Evolutionary conservation across 495 filamentous ascomycete species (phyloP).

Genomic region (Penicillium steckii): DNA sequence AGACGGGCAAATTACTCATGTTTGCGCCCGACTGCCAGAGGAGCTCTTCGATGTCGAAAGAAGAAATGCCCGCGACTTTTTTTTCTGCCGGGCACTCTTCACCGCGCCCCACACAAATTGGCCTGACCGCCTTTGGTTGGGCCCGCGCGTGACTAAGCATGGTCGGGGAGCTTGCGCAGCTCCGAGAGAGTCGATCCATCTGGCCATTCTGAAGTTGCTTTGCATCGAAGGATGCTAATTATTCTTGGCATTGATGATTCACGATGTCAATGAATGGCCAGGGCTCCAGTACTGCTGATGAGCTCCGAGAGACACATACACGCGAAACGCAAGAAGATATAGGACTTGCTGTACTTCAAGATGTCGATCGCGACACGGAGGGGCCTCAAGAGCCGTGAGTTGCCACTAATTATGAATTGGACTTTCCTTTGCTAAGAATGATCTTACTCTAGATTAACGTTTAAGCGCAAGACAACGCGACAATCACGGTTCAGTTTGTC

Average conservation of each 20-base stretch:
- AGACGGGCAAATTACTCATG: constrained; percentile 46
- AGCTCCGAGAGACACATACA: constrained; percentile 8
- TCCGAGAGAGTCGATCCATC: constrained; percentile 1
- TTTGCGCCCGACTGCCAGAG: constrained; percentile 38
- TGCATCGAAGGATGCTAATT: constrained; percentile 18
- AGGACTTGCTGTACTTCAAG: constrained; percentile 8
- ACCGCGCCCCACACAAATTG: constrained; percentile 29
- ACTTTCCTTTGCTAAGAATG: constrained; percentile 10
- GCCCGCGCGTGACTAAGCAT: constrained; percentile 14
- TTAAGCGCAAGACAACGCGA: constrained; percentile 80
- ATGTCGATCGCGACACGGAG: constrained; percentile 34
- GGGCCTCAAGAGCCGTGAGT: constrained; percentile 48
- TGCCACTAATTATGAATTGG: background rate
- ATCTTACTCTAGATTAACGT: constrained; percentile 57
- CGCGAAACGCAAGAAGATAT: constrained; percentile 14
- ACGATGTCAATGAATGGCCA: constrained; percentile 28
- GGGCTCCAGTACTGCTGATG: constrained; percentile 15
- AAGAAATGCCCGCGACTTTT: constrained; percentile 34
- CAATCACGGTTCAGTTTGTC: constrained; percentile 54
- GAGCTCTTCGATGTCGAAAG: constrained; percentile 29
- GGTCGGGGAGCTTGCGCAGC: constrained; percentile 17
- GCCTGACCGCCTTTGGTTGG: constrained; percentile 31
- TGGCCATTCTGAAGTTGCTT: background rate
- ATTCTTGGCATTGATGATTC: constrained; percentile 18
- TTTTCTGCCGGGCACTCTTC: constrained; percentile 38